Conservation (phyloP, 2,329 filamentous ascomycete species). For the Ophiostoma montium region DNA sequence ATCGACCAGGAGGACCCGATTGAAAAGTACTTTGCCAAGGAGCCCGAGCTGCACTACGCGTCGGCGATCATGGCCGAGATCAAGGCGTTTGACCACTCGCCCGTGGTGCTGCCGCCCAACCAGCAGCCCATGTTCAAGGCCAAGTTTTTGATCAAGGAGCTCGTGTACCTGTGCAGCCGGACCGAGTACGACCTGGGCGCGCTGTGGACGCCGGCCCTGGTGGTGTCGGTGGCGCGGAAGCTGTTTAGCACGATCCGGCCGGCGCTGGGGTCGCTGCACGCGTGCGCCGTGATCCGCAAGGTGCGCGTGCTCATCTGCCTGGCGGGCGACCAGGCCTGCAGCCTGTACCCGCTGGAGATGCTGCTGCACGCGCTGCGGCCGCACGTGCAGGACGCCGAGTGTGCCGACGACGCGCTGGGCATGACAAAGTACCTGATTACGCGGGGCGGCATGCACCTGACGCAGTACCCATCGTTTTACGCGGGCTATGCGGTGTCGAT, state of each 20-base stretch:
- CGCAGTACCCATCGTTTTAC: constrained; percentile 56
- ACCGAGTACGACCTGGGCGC: constrained; percentile 48
- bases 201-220: constrained; percentile 64
- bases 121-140: constrained; percentile 81
- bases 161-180: constrained; percentile 63
- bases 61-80: constrained; percentile 55
- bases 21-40: constrained; percentile 51
- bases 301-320: constrained; percentile 69
- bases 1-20: constrained; percentile 65
- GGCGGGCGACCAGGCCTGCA: constrained; percentile 56
- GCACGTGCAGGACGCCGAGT: constrained; percentile 71
- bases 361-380: constrained; percentile 65
- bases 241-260: constrained; percentile 71
- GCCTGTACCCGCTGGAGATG: constrained; percentile 82
- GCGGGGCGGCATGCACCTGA: constrained; percentile 51
- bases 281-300: constrained; percentile 75
- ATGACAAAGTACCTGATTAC: constrained; percentile 72
- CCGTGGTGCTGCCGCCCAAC: constrained; percentile 51
- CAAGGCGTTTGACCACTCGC: constrained; percentile 51
- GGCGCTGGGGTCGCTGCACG: constrained; percentile 73
- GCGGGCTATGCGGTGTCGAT: constrained; percentile 69
- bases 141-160: constrained; percentile 59
- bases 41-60: constrained; percentile 44
- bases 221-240: constrained; percentile 59
- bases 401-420: constrained; percentile 79